Evolutionary conservation across 2,329 filamentous ascomycete genomes (phyloP), one percentile per base, ranked within the genome.

Genomic region (Truncatella angustata): DNA sequence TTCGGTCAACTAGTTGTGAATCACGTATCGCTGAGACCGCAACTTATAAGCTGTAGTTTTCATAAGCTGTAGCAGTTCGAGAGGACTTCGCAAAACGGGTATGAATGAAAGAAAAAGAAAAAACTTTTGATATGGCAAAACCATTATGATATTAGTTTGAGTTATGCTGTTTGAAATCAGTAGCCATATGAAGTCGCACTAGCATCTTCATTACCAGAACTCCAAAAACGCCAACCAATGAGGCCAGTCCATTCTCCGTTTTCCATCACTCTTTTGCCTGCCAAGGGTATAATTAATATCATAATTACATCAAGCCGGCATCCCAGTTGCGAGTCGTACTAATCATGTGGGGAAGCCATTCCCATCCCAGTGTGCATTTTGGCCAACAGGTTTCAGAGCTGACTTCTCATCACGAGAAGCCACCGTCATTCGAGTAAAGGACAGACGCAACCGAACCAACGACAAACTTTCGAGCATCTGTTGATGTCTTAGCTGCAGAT

Each of bases 241-340:
- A 24, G 40, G 21, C 40, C 40, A 28, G 23, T 28, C 40, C 40
- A 14, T n/a, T 43, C 40, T 44, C 40, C 23, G 21, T 44, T 44
- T 44, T 44, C 40, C 40, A 24, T 44, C 40, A 26, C 40, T 26
- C 40, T 44, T n/a, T 44, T 44, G 28, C 40, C 40, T 32, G 43
- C 43, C 43, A 34, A 35, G 47, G 47, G 47, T 50, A 50, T 50
- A 40, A 50, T 35, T 42, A 50, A 50, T 28, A 34, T 50, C 30
- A 50, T 40, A 24, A 50, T 42, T 50, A 50, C 47, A 50, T 24
- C 18, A 32, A 2, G 16, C 50, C 53, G 21, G 40, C 40, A 24
- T 44, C 23, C 40, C 40, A 44, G 40, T 16, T 16, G 40, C 40
- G 12, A 44, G 40, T 23, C 40, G 28, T 44, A 44, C 16, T n/a